Evolutionary conservation across 192 early-diverging fungal genomes (phyloP).

Genomic region (Helicostylum pulchrum): DNA sequence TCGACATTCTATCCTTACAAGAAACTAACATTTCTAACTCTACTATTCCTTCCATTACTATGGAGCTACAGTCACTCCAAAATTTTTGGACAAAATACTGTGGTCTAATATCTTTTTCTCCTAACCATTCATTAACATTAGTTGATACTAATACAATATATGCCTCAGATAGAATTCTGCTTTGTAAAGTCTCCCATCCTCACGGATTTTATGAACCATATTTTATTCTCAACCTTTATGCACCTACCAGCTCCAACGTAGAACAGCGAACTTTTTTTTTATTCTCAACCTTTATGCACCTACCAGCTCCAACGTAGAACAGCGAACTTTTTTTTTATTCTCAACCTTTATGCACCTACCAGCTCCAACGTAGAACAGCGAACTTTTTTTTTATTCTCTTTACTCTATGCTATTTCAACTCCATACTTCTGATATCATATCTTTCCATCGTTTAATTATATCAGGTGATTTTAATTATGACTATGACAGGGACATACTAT

Average conservation of each 20-base stretch:
- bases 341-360: background rate
- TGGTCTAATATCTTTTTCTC: background rate
- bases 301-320: background rate
- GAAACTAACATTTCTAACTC: background rate
- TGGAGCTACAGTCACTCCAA: background rate
- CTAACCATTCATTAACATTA: background rate
- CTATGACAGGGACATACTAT: too few species aligned
- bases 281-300: background rate
- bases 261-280: background rate
- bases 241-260: background rate
- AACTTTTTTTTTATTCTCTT: background rate
- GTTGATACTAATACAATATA: background rate
- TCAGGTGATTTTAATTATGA: background rate
- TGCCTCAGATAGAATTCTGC: background rate
- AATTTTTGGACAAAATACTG: background rate
- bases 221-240: background rate
- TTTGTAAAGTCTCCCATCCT: background rate
- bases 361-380: background rate
- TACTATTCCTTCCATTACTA: background rate
- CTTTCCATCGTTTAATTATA: background rate
- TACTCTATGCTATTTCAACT: background rate
- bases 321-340: background rate
- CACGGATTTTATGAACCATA: background rate
- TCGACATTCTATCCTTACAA: background rate
- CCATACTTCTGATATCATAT: background rate